A percentile compares a stretch with the other conserved stretches of the same genome.
phyloP scores from a whole-genome alignment of 2,329 filamentous ascomycete genomes.

The Alternaria novae-zelandiae region DNA sequence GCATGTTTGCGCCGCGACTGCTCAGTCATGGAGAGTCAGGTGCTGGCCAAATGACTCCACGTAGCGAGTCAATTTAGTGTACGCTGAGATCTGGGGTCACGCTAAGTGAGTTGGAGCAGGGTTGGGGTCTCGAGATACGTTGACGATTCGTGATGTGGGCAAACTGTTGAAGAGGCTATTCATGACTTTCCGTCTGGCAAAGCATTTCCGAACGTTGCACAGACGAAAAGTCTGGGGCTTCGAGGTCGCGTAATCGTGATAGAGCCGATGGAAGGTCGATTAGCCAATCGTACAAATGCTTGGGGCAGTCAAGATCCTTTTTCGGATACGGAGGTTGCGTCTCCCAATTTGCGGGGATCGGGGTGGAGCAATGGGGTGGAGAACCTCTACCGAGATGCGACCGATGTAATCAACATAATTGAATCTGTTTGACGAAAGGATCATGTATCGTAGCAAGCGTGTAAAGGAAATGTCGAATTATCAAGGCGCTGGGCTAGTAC shows the following conservation, averaged over 20 bases:
- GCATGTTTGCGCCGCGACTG: not conserved
- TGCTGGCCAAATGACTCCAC: not conserved
- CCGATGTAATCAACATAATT: not conserved
- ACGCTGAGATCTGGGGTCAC: not conserved
- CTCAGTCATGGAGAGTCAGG: slow-evolving; percentile 11
- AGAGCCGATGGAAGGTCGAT: not conserved
- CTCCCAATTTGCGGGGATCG: not conserved
- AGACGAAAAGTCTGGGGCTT: not conserved
- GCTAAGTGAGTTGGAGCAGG: not conserved
- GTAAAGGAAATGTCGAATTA: not conserved
- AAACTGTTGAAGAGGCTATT: slow-evolving; percentile 1
- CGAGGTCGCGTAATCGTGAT: not conserved
- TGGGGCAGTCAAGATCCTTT: not conserved
- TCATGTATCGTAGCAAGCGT: not conserved
- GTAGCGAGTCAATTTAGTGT: slow-evolving; percentile 12
- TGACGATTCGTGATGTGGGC: slow-evolving; percentile 13
- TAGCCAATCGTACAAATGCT: not conserved
- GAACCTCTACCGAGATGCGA: not conserved
- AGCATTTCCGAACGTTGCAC: slow-evolving; percentile 18
- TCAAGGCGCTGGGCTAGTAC: not conserved
- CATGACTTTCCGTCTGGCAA: slow-evolving; percentile 15
- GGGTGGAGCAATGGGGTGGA: not conserved
- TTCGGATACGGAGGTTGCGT: not conserved
- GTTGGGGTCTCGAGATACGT: not conserved
- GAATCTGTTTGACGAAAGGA: not conserved